A percentile compares a stretch with the other conserved stretches of the same genome.
phyloP scores from a whole-genome alignment of 148 eudicot genomes.

The Heliamphora exappendiculata region DNA sequence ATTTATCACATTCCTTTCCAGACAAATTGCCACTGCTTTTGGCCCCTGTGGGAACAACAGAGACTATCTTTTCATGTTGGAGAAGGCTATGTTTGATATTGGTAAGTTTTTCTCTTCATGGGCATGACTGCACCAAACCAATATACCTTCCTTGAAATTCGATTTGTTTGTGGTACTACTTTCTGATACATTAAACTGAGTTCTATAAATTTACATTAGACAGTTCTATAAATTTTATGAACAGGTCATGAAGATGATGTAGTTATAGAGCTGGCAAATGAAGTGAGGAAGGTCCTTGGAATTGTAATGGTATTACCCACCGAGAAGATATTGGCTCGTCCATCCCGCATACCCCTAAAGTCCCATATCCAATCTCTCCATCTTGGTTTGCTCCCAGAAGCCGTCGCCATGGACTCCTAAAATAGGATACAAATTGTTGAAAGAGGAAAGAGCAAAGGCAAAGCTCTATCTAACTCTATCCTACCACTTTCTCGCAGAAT shows the following conservation, averaged over 20 bases:
- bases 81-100: conserved; percentile 76
- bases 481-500: not conserved
- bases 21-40: conserved; percentile 91
- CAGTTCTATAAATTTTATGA: not conserved
- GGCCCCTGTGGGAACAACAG: conserved; percentile 96
- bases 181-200: not conserved
- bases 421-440: not conserved
- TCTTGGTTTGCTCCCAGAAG: conserved; percentile 46
- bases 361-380: conserved; percentile 47
- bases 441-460: not conserved
- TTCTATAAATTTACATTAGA: not conserved
- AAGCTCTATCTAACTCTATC: conserved; percentile 5
- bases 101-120: conserved; percentile 30
- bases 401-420: conserved; percentile 58
- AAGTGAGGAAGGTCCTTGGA: conserved; percentile 76
- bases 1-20: conserved; percentile 13
- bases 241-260: conserved; percentile 87
- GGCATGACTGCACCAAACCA: not conserved
- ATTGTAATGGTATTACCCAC: conserved; percentile 13
- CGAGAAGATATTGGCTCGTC: conserved; percentile 32
- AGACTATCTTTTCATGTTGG: conserved; percentile 78
- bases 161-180: not conserved
- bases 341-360: conserved; percentile 31
- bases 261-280: conserved; percentile 78
- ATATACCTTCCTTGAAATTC: not conserved